phyloP scores from a whole-genome alignment of 768 basidiomycete genomes.

The Sarcodon aspratus region DNA sequence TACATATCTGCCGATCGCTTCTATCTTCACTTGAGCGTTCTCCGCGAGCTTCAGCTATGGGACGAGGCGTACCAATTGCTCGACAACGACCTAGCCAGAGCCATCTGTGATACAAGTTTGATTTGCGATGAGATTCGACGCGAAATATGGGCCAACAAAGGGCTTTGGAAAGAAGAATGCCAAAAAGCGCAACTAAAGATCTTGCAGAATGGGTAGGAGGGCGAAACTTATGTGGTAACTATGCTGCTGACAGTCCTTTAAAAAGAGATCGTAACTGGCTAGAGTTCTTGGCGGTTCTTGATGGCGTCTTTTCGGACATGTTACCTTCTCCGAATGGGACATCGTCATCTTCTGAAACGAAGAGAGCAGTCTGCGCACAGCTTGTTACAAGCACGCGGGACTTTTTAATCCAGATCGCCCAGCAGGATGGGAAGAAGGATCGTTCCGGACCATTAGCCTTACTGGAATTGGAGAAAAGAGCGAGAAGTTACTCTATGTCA shows the following conservation, averaged over 20 bases:
- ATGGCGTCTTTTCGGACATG: slow-evolving; percentile 42
- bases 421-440: slow-evolving; percentile 59
- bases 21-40: slow-evolving; percentile 60
- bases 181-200: slow-evolving; percentile 48
- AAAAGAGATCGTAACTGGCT: slow-evolving; percentile 80
- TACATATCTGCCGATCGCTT: slow-evolving; percentile 66
- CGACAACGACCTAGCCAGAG: slow-evolving; percentile 55
- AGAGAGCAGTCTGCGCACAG: slow-evolving; percentile 25
- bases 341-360: slow-evolving; percentile 16
- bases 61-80: slow-evolving; percentile 65
- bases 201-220: slow-evolving; percentile 42
- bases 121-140: slow-evolving; percentile 68
- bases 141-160: slow-evolving; percentile 51
- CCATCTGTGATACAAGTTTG: slow-evolving; percentile 58
- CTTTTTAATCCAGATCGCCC: slow-evolving; percentile 45
- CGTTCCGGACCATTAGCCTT: slow-evolving; percentile 65
- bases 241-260: slow-evolving; percentile 3
- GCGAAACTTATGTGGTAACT: background rate
- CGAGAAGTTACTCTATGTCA: slow-evolving; percentile 33
- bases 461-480: slow-evolving; percentile 64
- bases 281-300: slow-evolving; percentile 66
- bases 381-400: slow-evolving; percentile 31
- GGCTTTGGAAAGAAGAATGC: slow-evolving; percentile 49
- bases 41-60: slow-evolving; percentile 54
- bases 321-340: background rate